Base-by-base conservation (phyloP, 2,329 filamentous ascomycete genomes). In the Emmonsia crescens region DNA sequence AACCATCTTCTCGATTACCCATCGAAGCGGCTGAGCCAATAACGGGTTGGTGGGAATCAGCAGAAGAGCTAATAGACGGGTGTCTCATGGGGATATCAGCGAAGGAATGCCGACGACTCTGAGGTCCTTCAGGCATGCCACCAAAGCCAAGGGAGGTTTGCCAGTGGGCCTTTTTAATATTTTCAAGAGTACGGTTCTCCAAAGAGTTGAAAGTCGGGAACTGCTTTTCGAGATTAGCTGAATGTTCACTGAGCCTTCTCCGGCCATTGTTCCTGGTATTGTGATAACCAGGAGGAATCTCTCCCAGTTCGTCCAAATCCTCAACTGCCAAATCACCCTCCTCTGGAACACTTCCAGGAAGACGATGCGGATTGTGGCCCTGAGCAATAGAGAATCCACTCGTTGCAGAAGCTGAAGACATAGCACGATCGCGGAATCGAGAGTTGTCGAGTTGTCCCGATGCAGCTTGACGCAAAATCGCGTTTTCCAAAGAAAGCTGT, bases 101-200 rank as follows among this genome's bases (percentile, higher is more conserved):
- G 62, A 81, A 80, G 19, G 79, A 80, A 67, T 81, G 79, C 24
- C 79, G 77, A 44, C 79, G 77, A 64, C 79, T 80, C 65, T 80
- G 78, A 36, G 79, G 74, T 29, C 76, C 70, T 63, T 80, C 78
- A 40, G 72, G 68, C 51, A 78, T 70, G 60, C 76, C 71, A 31
- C 77, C 76, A 66, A 80, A 80, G 14, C 77, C 78, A 33, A 80
- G 74, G 3, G 77, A 78, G 19, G 78, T 80, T 64, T 80, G 78
- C 79, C 79, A 81, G 61, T 80, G 77, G 51, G 74, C 76, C 67
- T 78, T 78, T 61, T 76, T 75, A 56, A 77, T 70, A 67, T 73
- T 78, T 16, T 80, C 78, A 19, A 79, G 66, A 12, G 72, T 70
- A 60, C 77, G 75, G 60, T 77, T 77, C 60, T 80, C 78, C 38